These are phyloP conservation scores for Hyphodiscus sp. DNA, from an alignment of 2,329 filamentous ascomycete species.

Conservation along the genomic window DNA sequence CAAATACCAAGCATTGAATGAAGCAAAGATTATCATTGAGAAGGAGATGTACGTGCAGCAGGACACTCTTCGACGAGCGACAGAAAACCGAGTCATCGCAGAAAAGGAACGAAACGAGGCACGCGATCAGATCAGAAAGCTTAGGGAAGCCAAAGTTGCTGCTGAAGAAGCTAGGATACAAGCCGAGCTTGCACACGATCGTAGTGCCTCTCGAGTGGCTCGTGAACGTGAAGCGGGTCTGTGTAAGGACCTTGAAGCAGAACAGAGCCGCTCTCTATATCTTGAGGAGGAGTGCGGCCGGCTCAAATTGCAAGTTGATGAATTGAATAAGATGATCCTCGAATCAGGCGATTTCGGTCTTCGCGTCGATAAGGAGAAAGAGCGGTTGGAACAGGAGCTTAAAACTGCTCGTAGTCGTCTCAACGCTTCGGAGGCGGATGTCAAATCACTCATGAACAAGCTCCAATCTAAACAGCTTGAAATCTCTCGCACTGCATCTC, in stretches of 20 bases:
- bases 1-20: conserved; percentile 80
- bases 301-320: conserved; percentile 73
- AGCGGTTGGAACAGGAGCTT: conserved; percentile 84
- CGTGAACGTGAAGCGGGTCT: conserved; percentile 74
- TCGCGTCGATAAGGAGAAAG: conserved; percentile 89
- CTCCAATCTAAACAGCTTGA: conserved; percentile 96
- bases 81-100: conserved; percentile 70
- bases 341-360: conserved; percentile 85
- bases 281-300: conserved; percentile 73
- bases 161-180: conserved; percentile 81
- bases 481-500: conserved; percentile 83
- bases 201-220: conserved; percentile 68
- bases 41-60: conserved; percentile 97
- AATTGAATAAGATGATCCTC: conserved; percentile 78
- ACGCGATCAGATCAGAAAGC: conserved; percentile 72
- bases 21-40: conserved; percentile 94
- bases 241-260: conserved; percentile 72
- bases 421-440: conserved; percentile 91
- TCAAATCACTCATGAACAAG: conserved; percentile 90
- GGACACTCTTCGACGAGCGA: conserved; percentile 79
- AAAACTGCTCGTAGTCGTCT: conserved; percentile 86
- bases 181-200: conserved; percentile 75
- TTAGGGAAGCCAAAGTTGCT: conserved; percentile 77
- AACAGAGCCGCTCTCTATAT: conserved; percentile 68
- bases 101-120: conserved; percentile 88